Evolutionary conservation across 129 eudicot genomes (phyloP).

Genomic region (Silybum marianum): DNA sequence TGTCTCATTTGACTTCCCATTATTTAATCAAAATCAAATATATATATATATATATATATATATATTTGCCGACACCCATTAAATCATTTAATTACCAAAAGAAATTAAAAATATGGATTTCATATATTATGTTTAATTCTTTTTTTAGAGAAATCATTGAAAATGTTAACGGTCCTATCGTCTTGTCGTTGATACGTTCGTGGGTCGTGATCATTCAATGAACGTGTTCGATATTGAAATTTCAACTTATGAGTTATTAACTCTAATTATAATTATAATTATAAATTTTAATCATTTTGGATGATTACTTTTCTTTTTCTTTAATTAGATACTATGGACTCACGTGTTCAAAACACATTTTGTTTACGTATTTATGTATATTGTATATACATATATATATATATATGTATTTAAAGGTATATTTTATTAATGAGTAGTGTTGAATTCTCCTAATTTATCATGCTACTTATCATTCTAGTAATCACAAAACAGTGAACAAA

Average conservation of each 20-base stretch:
- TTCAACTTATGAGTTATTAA: too few relatives aligned
- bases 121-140: not conserved
- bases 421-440: not conserved
- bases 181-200: not conserved
- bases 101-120: not conserved
- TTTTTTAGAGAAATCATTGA: not conserved
- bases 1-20: conserved; percentile 12
- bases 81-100: not conserved
- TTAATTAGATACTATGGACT: too few relatives aligned
- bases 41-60: too few relatives aligned
- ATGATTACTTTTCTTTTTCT: too few relatives aligned
- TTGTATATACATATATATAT: too few relatives aligned
- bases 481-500: not conserved
- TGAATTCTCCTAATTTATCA: not conserved
- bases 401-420: too few relatives aligned
- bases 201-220: not conserved
- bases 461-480: not conserved
- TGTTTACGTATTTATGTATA: too few relatives aligned
- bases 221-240: not conserved
- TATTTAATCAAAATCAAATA: not conserved
- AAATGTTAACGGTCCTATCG: not conserved
- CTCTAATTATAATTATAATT: too few relatives aligned
- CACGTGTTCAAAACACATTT: too few relatives aligned
- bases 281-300: too few relatives aligned
- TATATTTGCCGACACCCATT: conserved; percentile 24